Evolutionary conservation across 2,329 filamentous ascomycete species (phyloP).

Genomic region (Byssothecium circinans): DNA sequence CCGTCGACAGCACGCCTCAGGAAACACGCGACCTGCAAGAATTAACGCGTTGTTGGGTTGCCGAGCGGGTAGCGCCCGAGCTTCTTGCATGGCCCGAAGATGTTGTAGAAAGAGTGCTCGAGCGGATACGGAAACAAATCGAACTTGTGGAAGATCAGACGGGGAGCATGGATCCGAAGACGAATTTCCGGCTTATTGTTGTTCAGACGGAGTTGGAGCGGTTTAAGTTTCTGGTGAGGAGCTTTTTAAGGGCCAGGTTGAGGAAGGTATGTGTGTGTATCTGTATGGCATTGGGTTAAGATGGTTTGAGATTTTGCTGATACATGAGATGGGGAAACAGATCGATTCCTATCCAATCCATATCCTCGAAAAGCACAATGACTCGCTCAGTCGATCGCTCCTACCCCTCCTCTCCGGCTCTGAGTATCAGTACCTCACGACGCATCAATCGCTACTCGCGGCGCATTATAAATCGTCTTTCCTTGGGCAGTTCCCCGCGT

Average conservation of each 20-base stretch:
- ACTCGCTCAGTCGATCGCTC: constrained; percentile 43
- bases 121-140: constrained; percentile 52
- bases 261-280: constrained; percentile 66
- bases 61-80: constrained; percentile 86
- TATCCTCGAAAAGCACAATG: constrained; percentile 58
- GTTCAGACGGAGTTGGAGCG: constrained; percentile 95
- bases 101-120: constrained; percentile 80
- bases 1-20: constrained; percentile 50
- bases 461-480: constrained; percentile 86
- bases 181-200: constrained; percentile 91
- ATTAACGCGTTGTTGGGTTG: constrained; percentile 88
- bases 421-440: constrained; percentile 79
- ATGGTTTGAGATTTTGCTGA: neutral
- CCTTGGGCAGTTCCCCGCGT: constrained; percentile 75
- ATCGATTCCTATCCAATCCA: constrained; percentile 77
- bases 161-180: constrained; percentile 82
- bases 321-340: constrained; percentile 42
- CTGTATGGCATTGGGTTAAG: neutral
- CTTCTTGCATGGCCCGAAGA: constrained; percentile 76
- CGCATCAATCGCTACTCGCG: constrained; percentile 82
- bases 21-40: constrained; percentile 79
- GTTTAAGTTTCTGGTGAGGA: constrained; percentile 87
- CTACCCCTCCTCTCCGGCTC: constrained; percentile 64
- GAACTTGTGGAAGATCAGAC: constrained; percentile 63
- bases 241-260: constrained; percentile 80